Base-by-base conservation (phyloP, 192 early-diverging fungal species). In the Irineochytrium annulatum region DNA sequence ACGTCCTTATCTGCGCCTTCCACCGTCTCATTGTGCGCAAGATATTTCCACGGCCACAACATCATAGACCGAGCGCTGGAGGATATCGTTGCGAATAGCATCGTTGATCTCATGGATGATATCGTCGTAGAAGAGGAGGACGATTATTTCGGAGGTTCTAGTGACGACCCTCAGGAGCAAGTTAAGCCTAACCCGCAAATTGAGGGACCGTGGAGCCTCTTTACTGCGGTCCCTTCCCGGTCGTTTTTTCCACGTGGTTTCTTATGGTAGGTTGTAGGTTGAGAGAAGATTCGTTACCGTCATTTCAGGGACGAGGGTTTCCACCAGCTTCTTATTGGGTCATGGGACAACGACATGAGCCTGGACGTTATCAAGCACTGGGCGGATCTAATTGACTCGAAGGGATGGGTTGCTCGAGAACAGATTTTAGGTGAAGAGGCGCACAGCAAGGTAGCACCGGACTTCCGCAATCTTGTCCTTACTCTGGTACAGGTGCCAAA, bases 171-270 rank as follows among this genome's bases (percentile, higher is more conserved):
- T 13, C 14, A 0, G 13, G 52, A 62, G 0, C 72, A 43, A 67
- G 77, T 32, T 24, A 41, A 53, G 54, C 78, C 45, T 45, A 79
- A 51, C 31, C 83, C 90, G 0, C 49, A 84, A 57, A 58, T 80
- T 17, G 86, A 87, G 43, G 63, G 67, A 3, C 90, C 94, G 0
- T 74, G 77, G 16, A 71, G 80, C 16, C 70, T 97, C 24, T 94
- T 94, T 66, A 82, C 87, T 0, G 86, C 87, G 0, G 88, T 91
- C 0, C 92, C 94, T 1, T 89, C 87, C 5, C 81, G 94, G 26
- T 88, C 94, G 14, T 97, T 97, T 66, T 97, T 97, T 67, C 92
- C 94, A 43, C 79, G 94, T 30, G 94, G 94, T n/a, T 97, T 94
- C 55, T 80, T 93, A 35, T 97, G 94, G 89, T 76, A 67, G 44